phyloP scores from a whole-genome alignment of 805 yeast genomes.

The Sugiyamaella qingdaonensis region DNA sequence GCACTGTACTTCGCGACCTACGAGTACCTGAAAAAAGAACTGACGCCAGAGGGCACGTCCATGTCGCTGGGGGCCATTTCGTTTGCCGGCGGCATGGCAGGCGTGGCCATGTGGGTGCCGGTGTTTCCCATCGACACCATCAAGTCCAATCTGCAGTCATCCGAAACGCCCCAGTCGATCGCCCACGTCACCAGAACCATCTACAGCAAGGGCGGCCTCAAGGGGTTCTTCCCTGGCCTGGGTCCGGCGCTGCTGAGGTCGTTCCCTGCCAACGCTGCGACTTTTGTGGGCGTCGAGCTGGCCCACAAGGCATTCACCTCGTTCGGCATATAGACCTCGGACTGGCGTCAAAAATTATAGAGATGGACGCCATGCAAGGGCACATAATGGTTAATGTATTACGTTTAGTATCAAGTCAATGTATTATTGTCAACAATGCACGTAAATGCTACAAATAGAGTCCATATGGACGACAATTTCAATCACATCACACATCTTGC shows the following conservation, averaged over 20 bases:
- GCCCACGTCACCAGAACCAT: conserved; percentile 62
- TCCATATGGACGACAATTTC: too few relatives aligned
- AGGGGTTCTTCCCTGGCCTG: conserved; percentile 94
- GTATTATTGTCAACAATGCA: too few relatives aligned
- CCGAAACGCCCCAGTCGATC: conserved; percentile 50
- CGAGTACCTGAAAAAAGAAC: conserved; percentile 66
- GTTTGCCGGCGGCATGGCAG: conserved; percentile 93
- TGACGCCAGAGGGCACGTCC: conserved; percentile 53
- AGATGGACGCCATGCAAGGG: not conserved
- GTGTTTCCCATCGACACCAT: conserved; percentile 96
- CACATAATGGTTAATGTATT: not conserved
- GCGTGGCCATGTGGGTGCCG: conserved; percentile 94
- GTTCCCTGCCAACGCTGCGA: conserved; percentile 99
- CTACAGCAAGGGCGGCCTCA: conserved; percentile 72
- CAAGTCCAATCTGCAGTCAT: conserved; percentile 75
- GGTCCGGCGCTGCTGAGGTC: conserved; percentile 93
- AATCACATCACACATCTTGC: too few relatives aligned
- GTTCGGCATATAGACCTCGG: conserved; percentile 1
- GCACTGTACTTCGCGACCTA: conserved; percentile 94
- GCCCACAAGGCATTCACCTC: conserved; percentile 42
- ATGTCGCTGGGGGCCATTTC: conserved; percentile 71
- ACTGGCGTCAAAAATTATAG: not conserved
- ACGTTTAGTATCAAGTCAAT: not conserved
- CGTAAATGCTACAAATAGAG: too few relatives aligned
- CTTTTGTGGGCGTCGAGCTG: conserved; percentile 91